Percentiles rank a stretch among this genome's conserved stretches.
Evolutionary conservation across 179 eudicot species (phyloP).

Genomic region (Silene noctiflora): DNA sequence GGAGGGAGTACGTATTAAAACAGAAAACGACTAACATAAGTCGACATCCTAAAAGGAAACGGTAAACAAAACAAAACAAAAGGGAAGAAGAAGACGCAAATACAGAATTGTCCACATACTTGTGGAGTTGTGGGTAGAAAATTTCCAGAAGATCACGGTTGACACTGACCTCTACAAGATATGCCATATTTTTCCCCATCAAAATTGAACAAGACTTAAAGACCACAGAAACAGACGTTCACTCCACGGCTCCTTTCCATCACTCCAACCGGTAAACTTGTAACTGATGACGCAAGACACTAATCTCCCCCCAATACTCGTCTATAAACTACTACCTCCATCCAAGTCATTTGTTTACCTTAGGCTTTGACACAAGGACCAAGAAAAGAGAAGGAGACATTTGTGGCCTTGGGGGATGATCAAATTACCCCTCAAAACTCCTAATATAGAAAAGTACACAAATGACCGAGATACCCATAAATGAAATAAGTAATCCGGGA

Average conservation of each 20-base stretch:
- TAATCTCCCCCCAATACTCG: background rate
- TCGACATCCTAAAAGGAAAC: background rate
- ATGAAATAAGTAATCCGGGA: too few relatives aligned
- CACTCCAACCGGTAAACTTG: background rate
- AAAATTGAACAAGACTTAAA: conserved; percentile 1
- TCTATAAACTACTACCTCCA: too few relatives aligned
- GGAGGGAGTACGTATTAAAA: background rate
- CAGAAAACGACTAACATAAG: background rate
- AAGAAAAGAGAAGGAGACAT: too few relatives aligned
- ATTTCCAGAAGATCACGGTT: conserved; percentile 7
- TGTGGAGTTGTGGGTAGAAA: background rate
- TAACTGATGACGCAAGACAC: conserved; percentile 11
- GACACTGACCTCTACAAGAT: background rate
- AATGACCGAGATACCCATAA: too few relatives aligned
- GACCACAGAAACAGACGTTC: conserved; percentile 18
- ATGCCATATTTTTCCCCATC: background rate
- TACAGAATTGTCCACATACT: conserved; percentile 10
- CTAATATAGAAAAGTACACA: too few relatives aligned
- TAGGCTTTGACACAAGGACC: too few relatives aligned
- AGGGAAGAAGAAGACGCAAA: conserved; percentile 2
- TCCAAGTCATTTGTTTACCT: too few relatives aligned
- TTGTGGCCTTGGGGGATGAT: too few relatives aligned
- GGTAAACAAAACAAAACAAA: background rate
- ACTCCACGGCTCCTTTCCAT: conserved; percentile 17
- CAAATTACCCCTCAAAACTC: too few relatives aligned